Base-by-base conservation (phyloP, 2,329 filamentous ascomycete genomes). In the Arthrinium phaeospermum region DNA sequence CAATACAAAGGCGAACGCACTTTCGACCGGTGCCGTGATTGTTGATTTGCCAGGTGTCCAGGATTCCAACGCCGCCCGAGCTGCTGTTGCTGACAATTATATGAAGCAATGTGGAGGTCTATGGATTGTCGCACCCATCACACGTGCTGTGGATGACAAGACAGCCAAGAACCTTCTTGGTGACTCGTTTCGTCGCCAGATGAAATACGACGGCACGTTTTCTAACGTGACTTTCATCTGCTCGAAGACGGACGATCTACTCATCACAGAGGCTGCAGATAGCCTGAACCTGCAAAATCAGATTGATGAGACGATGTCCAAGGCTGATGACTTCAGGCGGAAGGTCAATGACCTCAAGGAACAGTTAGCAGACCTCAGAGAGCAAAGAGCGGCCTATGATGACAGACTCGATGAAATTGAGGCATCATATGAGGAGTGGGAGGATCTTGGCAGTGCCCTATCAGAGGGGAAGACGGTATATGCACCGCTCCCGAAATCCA, bases 121-220 rank as follows among this genome's bases (percentile, higher is more conserved):
- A 0, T 91, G 88, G 88, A 88, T 91, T 73, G 86, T 90, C n/a
- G 88, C 89, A 0, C 88, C 89, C 0, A 91, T 91, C 72, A 90
- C 83, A 70, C 84, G 89, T 37, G 89, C 89, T 10, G 88, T 91
- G 0, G 87, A 91, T 75, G 88, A 91, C 74, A 90, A 91, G 76
- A 85, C 87, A 14, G 89, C 90, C 0, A 89, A 89, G 72, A 85
- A 82, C 1, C 80, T 91, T 3, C 82, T 91, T 2, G 87, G 88
- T 0, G 83, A 89, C 49, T 83, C 85, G 0, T 90, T 91, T 81
- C 90, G 88, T 74, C 82, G 86, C 0, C 90, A 91, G 73, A 81
- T 91, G 10, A 88, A 90, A 70, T 89, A 88, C 75, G 89, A 91
- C 72, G 86, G 88, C 1, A 86, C 83, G 0, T 88, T 88, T 71